These are phyloP conservation scores for Lepiota subincarnata DNA, from an alignment of 768 basidiomycete genomes.

Conservation along the genomic window DNA sequence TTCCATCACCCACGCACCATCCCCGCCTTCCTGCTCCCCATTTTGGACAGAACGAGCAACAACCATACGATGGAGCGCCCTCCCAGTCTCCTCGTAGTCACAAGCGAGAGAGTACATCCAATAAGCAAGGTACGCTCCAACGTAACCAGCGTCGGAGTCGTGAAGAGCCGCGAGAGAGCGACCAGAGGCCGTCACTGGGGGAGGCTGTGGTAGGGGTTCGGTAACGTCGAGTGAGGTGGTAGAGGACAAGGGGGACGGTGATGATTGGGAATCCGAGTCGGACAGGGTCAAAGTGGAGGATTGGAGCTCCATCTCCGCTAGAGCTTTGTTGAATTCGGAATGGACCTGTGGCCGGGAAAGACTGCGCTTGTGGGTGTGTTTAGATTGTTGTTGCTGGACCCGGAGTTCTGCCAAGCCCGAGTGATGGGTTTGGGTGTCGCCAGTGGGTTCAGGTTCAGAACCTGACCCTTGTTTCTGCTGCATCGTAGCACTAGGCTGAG, in stretches of 20 bases:
- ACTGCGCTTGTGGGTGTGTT: constrained; percentile 8
- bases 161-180: constrained; percentile 36
- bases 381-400: background rate
- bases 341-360: constrained; percentile 15
- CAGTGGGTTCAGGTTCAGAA: background rate
- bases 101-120: constrained; percentile 42
- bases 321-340: constrained; percentile 14
- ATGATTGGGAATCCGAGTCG: constrained; percentile 5
- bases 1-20: constrained; percentile 10
- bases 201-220: constrained; percentile 6
- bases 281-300: constrained; percentile 8
- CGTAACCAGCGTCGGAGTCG: constrained; percentile 36
- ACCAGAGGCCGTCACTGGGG: constrained; percentile 23
- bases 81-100: constrained; percentile 38
- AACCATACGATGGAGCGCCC: constrained; percentile 31
- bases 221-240: background rate
- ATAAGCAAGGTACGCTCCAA: constrained; percentile 37
- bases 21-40: background rate
- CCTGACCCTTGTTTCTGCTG: background rate
- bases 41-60: constrained; percentile 15
- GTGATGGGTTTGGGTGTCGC: background rate
- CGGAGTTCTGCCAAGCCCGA: background rate
- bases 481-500: background rate
- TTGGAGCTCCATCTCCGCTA: constrained; percentile 11
- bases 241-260: constrained; percentile 4